Evolutionary conservation across 139 green algal genomes (phyloP).

Genomic region (Raphidocelis subcapitata): DNA sequence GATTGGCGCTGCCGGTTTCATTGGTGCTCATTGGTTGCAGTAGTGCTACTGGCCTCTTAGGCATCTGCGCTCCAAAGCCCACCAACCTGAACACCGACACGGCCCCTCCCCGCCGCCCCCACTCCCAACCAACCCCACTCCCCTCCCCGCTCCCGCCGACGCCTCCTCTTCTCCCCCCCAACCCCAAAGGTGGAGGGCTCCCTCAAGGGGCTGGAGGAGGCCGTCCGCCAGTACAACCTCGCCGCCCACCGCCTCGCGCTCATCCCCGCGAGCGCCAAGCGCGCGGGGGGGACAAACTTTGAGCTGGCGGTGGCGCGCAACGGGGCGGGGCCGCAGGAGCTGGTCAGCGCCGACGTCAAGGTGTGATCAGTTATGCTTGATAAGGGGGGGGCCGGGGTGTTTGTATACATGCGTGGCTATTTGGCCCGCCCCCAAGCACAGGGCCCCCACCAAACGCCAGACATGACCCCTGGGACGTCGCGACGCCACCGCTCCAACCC

Average conservation of each 20-base stretch:
- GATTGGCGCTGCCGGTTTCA: not conserved
- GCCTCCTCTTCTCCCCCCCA: not conserved
- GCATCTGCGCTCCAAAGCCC: too few relatives aligned
- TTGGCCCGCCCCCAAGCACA: too few relatives aligned
- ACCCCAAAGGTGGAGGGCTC: slow-evolving; percentile 27
- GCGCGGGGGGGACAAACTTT: slow-evolving; percentile 75
- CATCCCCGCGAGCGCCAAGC: slow-evolving; percentile 80
- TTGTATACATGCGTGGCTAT: too few relatives aligned
- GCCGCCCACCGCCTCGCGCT: slow-evolving; percentile 73
- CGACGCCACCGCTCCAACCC: too few relatives aligned
- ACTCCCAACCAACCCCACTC: too few relatives aligned
- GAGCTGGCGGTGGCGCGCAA: slow-evolving; percentile 65
- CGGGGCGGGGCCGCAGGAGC: slow-evolving; percentile 40
- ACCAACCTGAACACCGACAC: too few relatives aligned
- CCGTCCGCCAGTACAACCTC: slow-evolving; percentile 65
- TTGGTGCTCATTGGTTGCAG: too few relatives aligned
- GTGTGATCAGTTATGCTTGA: slow-evolving; percentile 23
- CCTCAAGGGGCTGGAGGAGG: slow-evolving; percentile 46
- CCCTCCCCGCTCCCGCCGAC: too few relatives aligned
- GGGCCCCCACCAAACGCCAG: too few relatives aligned
- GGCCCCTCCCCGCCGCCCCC: not conserved
- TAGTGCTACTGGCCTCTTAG: too few relatives aligned
- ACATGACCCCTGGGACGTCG: too few relatives aligned
- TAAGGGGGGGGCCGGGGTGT: too few relatives aligned
- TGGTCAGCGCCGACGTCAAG: slow-evolving; percentile 83